phyloP scores from a whole-genome alignment of 1,139 yeast genomes.

The Nadsonia commutata region DNA sequence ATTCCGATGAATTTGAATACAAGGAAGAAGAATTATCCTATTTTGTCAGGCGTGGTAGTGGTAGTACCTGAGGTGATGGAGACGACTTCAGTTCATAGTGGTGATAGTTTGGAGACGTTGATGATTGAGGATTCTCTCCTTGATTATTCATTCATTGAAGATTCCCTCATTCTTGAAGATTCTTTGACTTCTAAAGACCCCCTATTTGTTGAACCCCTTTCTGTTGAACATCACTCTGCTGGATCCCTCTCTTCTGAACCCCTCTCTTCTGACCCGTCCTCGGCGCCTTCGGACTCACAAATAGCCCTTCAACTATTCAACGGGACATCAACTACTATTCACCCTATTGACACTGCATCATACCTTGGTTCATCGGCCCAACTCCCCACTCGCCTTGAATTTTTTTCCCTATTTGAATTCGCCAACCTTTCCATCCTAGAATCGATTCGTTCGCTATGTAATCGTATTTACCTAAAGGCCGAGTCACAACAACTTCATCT shows the following conservation, averaged over 20 bases:
- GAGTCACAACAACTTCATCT: conserved; percentile 77
- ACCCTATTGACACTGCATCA: neutral
- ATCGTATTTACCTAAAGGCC: conserved; percentile 56
- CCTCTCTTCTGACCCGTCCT: too few relatives aligned
- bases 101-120: too few relatives aligned
- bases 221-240: too few relatives aligned
- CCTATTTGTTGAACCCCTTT: too few relatives aligned
- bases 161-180: too few relatives aligned
- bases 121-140: too few relatives aligned
- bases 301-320: too few relatives aligned
- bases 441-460: conserved; percentile 48
- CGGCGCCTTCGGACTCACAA: too few relatives aligned
- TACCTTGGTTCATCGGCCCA: neutral
- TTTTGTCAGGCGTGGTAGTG: neutral
- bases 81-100: too few relatives aligned
- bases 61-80: neutral
- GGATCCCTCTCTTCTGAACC: too few relatives aligned
- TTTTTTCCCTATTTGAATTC: conserved; percentile 22
- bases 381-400: conserved; percentile 11
- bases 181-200: too few relatives aligned
- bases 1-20: neutral
- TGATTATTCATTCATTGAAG: too few relatives aligned
- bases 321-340: neutral
- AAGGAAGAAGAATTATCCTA: neutral
- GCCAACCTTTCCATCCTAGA: conserved; percentile 22